Conservation (phyloP, 352 stramenopile species). For the Globisporangium takayamanum region DNA sequence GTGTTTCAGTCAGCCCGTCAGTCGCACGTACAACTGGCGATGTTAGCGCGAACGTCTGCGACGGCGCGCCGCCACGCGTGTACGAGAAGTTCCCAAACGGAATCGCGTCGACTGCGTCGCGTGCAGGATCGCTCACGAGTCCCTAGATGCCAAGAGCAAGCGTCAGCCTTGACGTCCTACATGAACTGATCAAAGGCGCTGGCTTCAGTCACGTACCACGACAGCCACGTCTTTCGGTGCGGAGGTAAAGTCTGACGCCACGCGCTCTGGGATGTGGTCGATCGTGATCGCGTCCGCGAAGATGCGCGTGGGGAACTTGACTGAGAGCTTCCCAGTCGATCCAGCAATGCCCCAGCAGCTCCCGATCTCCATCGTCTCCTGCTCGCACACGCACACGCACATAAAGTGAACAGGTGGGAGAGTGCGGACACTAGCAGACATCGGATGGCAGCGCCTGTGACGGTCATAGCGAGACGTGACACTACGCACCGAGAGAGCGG, state of each 20-base stretch:
- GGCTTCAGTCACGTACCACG: conserved; percentile 24
- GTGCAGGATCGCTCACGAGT: conserved; percentile 30
- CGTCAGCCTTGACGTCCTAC: not conserved
- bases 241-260: conserved; percentile 64
- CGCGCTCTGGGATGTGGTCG: conserved; percentile 69
- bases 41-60: conserved; percentile 63
- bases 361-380: conserved; percentile 83
- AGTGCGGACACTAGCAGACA: not conserved
- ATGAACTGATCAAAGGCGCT: not conserved
- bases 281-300: conserved; percentile 63
- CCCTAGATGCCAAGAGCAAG: conserved; percentile 24
- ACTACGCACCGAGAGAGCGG: conserved; percentile 56
- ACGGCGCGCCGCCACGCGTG: conserved; percentile 32
- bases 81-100: conserved; percentile 78
- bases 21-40: conserved; percentile 27
- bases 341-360: conserved; percentile 74
- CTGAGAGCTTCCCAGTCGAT: conserved; percentile 51
- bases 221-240: conserved; percentile 62
- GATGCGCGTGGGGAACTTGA: conserved; percentile 66
- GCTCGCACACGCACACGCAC: not conserved
- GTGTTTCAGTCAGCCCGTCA: not conserved
- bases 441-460: not conserved
- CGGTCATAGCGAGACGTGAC: no score
- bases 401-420: not conserved
- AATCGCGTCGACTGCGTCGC: conserved; percentile 41